Evolutionary conservation across 2,329 filamentous ascomycete genomes (phyloP).

Genomic region (Colletotrichum phormii): DNA sequence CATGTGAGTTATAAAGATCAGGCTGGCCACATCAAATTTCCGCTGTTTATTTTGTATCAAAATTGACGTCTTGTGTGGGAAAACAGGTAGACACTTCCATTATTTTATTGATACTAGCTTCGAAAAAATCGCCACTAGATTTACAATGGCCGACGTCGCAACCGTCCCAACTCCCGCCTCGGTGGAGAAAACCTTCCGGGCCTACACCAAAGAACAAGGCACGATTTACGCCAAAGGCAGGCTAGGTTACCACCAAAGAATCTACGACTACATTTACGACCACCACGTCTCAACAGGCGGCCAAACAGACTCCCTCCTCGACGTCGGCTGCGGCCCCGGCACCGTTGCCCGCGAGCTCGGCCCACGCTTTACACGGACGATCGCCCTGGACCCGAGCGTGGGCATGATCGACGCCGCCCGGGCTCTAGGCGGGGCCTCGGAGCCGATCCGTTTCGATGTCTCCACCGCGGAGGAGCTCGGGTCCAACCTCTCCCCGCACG

Average conservation of each 20-base stretch:
- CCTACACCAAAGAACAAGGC: slow-evolving; percentile 57
- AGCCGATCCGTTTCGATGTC: slow-evolving; percentile 54
- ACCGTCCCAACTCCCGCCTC: not conserved
- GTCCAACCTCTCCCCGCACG: slow-evolving; percentile 40
- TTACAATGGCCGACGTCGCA: slow-evolving; percentile 13
- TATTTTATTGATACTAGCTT: not conserved
- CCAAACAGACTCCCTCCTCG: slow-evolving; percentile 55
- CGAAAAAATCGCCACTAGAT: not conserved
- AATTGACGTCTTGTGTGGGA: not conserved
- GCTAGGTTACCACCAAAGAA: slow-evolving; percentile 52
- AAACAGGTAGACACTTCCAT: not conserved
- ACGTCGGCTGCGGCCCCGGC: slow-evolving; percentile 70
- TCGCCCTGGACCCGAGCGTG: slow-evolving; percentile 63
- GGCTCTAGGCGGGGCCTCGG: slow-evolving; percentile 45
- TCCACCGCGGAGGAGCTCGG: slow-evolving; percentile 58
- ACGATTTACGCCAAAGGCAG: slow-evolving; percentile 56
- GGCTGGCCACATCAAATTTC: not conserved
- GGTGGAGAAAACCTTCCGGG: slow-evolving; percentile 54
- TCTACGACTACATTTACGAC: slow-evolving; percentile 60
- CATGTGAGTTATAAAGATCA: slow-evolving; percentile 16
- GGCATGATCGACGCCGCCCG: slow-evolving; percentile 65
- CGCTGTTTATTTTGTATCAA: not conserved
- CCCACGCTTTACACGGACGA: slow-evolving; percentile 55
- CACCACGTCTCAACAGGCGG: slow-evolving; percentile 61
- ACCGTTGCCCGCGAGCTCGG: slow-evolving; percentile 58